Conservation (phyloP, 805 yeast genomes). For the Priceomyces haplophilus region DNA sequence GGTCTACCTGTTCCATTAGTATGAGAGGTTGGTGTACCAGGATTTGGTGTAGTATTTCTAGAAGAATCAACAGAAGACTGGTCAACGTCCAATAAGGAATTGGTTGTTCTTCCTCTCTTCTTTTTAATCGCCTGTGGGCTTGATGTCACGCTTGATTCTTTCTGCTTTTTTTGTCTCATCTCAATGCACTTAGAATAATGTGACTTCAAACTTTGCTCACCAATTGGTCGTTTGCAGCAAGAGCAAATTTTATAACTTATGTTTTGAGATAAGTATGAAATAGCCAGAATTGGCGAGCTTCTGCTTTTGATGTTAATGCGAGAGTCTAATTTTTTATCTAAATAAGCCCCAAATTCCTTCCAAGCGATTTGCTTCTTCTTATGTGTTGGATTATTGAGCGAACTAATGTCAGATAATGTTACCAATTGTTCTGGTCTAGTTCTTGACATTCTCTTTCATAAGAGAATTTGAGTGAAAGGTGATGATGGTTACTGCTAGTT, state of each 20-base stretch:
- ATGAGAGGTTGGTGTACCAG: slow-evolving; percentile 23
- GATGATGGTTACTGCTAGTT: neutral
- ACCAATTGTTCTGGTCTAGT: slow-evolving; percentile 22
- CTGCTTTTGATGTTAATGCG: slow-evolving; percentile 20
- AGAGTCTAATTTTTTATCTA: slow-evolving; percentile 36
- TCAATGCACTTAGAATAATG: slow-evolving; percentile 37
- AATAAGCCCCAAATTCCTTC: slow-evolving; percentile 44
- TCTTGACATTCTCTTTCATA: slow-evolving; percentile 17
- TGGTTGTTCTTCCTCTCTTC: slow-evolving; percentile 28
- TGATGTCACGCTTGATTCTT: slow-evolving; percentile 14
- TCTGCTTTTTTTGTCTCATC: slow-evolving; percentile 33
- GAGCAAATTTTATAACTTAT: slow-evolving; percentile 38
- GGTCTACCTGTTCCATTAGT: slow-evolving; percentile 24
- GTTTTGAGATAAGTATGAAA: slow-evolving; percentile 30
- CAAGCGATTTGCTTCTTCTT: slow-evolving; percentile 32
- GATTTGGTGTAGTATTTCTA: slow-evolving; percentile 37
- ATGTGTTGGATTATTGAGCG: slow-evolving; percentile 18
- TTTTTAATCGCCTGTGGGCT: slow-evolving; percentile 14
- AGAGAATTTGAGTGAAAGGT: slow-evolving; percentile 3
- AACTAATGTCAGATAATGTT: slow-evolving; percentile 24
- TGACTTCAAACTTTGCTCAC: slow-evolving; percentile 27
- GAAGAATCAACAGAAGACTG: slow-evolving; percentile 40
- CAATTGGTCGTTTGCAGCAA: slow-evolving; percentile 40
- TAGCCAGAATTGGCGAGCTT: slow-evolving; percentile 12
- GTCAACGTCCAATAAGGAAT: slow-evolving; percentile 29